phyloP scores from a whole-genome alignment of 106 monocot genomes.

The Acorus calamus region DNA sequence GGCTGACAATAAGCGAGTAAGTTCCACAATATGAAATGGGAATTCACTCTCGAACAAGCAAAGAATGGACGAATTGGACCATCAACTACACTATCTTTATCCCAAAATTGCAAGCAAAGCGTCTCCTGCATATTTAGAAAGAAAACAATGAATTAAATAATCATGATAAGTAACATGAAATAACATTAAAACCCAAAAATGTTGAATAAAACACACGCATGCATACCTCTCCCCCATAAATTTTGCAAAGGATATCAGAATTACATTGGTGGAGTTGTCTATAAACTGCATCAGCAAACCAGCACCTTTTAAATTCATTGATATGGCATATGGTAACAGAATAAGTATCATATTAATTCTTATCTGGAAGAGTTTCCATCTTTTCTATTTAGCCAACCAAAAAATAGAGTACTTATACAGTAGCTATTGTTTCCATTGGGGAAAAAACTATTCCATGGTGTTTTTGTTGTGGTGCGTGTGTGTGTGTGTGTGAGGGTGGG shows the following conservation, averaged over 20 bases:
- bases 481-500: too few species aligned
- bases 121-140: conserved; percentile 48
- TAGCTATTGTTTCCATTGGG: too few species aligned
- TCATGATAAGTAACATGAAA: not conserved
- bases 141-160: not conserved
- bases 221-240: conserved; percentile 81
- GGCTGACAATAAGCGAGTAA: conserved; percentile 66
- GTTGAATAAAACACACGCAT: not conserved
- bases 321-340: too few species aligned
- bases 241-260: conserved; percentile 59
- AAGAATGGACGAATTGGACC: conserved; percentile 87
- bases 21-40: conserved; percentile 45
- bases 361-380: too few species aligned
- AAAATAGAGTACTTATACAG: too few species aligned
- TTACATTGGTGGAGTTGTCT: conserved; percentile 26
- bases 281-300: conserved; percentile 32
- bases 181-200: not conserved
- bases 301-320: too few species aligned
- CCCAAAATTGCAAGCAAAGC: conserved; percentile 91
- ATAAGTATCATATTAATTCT: too few species aligned
- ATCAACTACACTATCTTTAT: conserved; percentile 84
- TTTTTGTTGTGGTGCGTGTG: too few species aligned
- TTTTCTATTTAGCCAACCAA: too few species aligned
- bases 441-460: too few species aligned
- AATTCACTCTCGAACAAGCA: conserved; percentile 73